Evolutionary conservation across 2,329 filamentous ascomycete genomes (phyloP).

Genomic region (Alternaria panax): DNA sequence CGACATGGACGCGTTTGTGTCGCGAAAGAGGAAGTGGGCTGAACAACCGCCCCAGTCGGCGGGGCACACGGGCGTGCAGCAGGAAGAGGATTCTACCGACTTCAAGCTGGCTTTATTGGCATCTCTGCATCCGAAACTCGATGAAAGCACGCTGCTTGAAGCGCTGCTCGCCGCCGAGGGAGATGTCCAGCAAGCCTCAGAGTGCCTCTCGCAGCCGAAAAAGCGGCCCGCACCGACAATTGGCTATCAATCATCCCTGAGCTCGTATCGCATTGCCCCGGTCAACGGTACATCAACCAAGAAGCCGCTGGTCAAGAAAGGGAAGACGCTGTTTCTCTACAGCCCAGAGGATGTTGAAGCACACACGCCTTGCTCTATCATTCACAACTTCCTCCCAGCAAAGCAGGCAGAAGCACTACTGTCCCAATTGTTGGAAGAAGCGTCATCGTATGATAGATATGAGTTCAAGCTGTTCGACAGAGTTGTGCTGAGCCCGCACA

Average conservation of each 20-base stretch:
- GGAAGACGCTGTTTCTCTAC: slow-evolving; percentile 83
- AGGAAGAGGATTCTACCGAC: slow-evolving; percentile 78
- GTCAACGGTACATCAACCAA: slow-evolving; percentile 17
- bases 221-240: slow-evolving; percentile 41
- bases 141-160: slow-evolving; percentile 76
- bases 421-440: slow-evolving; percentile 76
- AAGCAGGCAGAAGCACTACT: slow-evolving; percentile 77
- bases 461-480: slow-evolving; percentile 89
- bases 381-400: slow-evolving; percentile 84
- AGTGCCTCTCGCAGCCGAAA: slow-evolving; percentile 57
- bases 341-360: slow-evolving; percentile 79
- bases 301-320: slow-evolving; percentile 72
- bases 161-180: slow-evolving; percentile 79
- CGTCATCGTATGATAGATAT: slow-evolving; percentile 71
- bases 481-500: slow-evolving; percentile 85
- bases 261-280: slow-evolving; percentile 30
- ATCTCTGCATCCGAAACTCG: slow-evolving; percentile 73
- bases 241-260: slow-evolving; percentile 56
- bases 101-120: slow-evolving; percentile 84
- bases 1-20: slow-evolving; percentile 51
- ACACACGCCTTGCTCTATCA: slow-evolving; percentile 88
- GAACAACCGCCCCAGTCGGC: slow-evolving; percentile 14
- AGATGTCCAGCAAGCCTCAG: slow-evolving; percentile 71
- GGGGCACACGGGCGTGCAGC: slow-evolving; percentile 1
- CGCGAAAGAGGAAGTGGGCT: slow-evolving; percentile 45